These are phyloP conservation scores for Heterobasidion occidentale DNA, from an alignment of 1,284 basidiomycete species.

Conservation along the genomic window DNA sequence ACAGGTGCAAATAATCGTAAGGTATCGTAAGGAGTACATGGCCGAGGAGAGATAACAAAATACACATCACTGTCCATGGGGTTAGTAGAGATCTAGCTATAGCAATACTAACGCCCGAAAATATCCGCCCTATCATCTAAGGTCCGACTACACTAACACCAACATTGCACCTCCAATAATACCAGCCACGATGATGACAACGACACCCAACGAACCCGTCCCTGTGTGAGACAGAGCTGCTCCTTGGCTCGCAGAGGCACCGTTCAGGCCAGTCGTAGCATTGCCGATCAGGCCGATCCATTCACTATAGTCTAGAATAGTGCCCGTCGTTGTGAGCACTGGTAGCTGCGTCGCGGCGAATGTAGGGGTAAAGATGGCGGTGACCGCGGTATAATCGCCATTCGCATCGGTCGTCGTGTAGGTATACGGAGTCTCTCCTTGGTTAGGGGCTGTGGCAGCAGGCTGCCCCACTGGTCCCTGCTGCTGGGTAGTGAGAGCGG, in stretches of 20 bases:
- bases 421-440: slow-evolving; percentile 43
- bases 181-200: not conserved
- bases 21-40: not conserved
- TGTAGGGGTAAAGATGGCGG: slow-evolving; percentile 51
- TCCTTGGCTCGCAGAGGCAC: not conserved
- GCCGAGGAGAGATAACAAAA: not conserved
- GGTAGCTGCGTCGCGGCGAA: slow-evolving; percentile 33
- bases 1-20: not conserved
- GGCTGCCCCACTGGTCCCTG: slow-evolving; percentile 58
- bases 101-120: not conserved
- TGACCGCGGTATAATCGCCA: slow-evolving; percentile 37
- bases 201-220: not conserved
- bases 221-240: not conserved
- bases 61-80: not conserved
- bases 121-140: not conserved
- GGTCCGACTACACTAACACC: not conserved
- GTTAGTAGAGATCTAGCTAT: too few relatives aligned
- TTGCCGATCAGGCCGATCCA: slow-evolving; percentile 41
- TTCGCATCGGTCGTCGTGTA: slow-evolving; percentile 55
- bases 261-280: slow-evolving; percentile 20
- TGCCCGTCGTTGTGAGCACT: slow-evolving; percentile 34
- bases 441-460: slow-evolving; percentile 27
- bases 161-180: not conserved
- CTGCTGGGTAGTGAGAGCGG: slow-evolving; percentile 17
- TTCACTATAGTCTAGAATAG: slow-evolving; percentile 43